Base-by-base conservation (phyloP, 148 eudicot species). In the Nyssa sinensis region DNA sequence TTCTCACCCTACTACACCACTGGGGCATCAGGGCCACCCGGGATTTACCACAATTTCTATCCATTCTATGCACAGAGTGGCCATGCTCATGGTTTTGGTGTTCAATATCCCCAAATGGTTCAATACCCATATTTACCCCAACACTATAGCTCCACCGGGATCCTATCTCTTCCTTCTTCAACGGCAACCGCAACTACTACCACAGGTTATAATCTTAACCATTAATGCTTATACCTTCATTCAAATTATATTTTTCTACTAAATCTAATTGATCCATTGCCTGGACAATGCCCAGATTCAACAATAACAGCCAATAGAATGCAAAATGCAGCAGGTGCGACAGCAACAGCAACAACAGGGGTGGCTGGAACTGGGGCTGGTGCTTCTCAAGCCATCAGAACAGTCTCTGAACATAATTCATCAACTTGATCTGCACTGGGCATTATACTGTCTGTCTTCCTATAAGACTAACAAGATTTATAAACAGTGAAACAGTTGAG, bases 161-260 rank as follows among this genome's bases (percentile, higher is more conserved):
- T 86, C 81, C 77, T 81, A 64, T 74, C 87, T 6, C 87, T 79
- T 44, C 89, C 89, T 68, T 74, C 87, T 77, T 77, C 87, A 39
- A 39, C 71, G 62, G 23, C 83, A 8, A 28, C 67, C 30, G 68
- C 84, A 28, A 67, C 62, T 44, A 29, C 79, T 30, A 69, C 78
- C 49, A 19, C 78, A 79, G 86, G 83, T 83, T 70, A 4, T 78
- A 60, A 41, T 7, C 75, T n/a, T 55, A 55, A 17, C 24, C 24
- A 21, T 13, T 3, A 19, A 0, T 53, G 23, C 25, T 19, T 2
- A 5, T 21, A 55, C 21, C 6, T 55, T 55, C 59, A 55, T 55
- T 55, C 21, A 1, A 55, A 3, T 55, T 55, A 19, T 59, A 29
- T 14, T 27, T 41, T 31, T 3, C 25, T 66, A 47, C 32, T 17